phyloP scores from a whole-genome alignment of 345 rosid species.

The Corymbia maculata region DNA sequence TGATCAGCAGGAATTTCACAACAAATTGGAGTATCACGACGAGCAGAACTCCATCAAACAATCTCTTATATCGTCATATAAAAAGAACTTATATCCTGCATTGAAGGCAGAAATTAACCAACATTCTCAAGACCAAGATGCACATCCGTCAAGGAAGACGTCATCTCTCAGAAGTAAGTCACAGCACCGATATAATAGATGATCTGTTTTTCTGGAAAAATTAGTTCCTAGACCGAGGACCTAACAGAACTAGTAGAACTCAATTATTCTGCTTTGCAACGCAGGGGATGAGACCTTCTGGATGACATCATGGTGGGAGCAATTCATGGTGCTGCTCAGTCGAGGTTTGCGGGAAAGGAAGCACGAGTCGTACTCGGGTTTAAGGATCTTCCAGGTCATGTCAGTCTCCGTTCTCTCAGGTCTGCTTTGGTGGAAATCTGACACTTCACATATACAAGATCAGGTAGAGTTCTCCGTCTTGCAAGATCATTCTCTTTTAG shows the following conservation, averaged over 20 bases:
- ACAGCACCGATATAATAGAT: neutral
- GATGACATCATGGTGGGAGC: constrained; percentile 83
- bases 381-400: constrained; percentile 73
- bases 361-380: constrained; percentile 79
- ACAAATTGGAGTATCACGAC: constrained; percentile 40
- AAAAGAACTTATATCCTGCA: constrained; percentile 39
- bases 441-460: constrained; percentile 62
- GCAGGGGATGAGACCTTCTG: constrained; percentile 43
- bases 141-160: constrained; percentile 6
- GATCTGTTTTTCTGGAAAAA: neutral
- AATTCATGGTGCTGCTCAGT: constrained; percentile 53
- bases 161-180: neutral
- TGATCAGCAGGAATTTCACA: constrained; percentile 36
- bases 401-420: constrained; percentile 83
- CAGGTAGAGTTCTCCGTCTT: constrained; percentile 40
- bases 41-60: constrained; percentile 64
- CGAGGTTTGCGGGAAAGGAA: constrained; percentile 78
- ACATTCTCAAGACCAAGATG: constrained; percentile 13
- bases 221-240: neutral
- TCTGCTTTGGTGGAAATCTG: constrained; percentile 84
- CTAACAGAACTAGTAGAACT: neutral
- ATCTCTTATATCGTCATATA: constrained; percentile 44
- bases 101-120: constrained; percentile 46
- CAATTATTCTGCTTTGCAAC: neutral
- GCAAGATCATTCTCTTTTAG: neutral